Percentiles rank a stretch among this genome's conserved stretches.
Conservation (phyloP, 2,329 filamentous ascomycete species). For the Monosporascus ibericus region DNA sequence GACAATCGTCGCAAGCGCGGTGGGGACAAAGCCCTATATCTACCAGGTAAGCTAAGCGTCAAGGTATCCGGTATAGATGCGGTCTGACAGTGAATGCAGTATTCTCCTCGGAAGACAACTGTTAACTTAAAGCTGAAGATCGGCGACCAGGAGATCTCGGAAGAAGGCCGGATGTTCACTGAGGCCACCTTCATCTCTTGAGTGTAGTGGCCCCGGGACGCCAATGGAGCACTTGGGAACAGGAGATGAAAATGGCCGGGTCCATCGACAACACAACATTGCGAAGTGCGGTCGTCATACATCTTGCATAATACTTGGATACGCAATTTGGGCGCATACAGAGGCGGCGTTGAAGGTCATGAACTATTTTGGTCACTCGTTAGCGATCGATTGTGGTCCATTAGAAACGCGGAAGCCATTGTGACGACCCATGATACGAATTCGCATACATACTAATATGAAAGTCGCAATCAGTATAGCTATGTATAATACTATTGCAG, state of each 20-base stretch:
- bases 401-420: neutral
- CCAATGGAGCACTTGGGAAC: neutral
- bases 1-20: slow-evolving; percentile 80
- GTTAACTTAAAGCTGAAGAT: slow-evolving; percentile 77
- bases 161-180: slow-evolving; percentile 73
- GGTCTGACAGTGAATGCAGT: slow-evolving; percentile 46
- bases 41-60: slow-evolving; percentile 67
- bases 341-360: neutral
- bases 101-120: slow-evolving; percentile 55
- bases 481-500: too few relatives aligned
- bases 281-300: neutral
- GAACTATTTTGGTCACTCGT: neutral
- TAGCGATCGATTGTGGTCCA: neutral
- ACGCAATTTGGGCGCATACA: neutral
- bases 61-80: neutral
- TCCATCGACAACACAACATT: neutral
- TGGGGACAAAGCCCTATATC: slow-evolving; percentile 93
- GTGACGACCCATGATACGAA: neutral
- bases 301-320: neutral
- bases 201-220: neutral
- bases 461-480: neutral
- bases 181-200: slow-evolving; percentile 95
- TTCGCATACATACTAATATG: neutral
- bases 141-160: slow-evolving; percentile 69
- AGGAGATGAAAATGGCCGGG: neutral